Conservation (phyloP, 2,329 filamentous ascomycete genomes). For the Ilyonectria mors-panacis region DNA sequence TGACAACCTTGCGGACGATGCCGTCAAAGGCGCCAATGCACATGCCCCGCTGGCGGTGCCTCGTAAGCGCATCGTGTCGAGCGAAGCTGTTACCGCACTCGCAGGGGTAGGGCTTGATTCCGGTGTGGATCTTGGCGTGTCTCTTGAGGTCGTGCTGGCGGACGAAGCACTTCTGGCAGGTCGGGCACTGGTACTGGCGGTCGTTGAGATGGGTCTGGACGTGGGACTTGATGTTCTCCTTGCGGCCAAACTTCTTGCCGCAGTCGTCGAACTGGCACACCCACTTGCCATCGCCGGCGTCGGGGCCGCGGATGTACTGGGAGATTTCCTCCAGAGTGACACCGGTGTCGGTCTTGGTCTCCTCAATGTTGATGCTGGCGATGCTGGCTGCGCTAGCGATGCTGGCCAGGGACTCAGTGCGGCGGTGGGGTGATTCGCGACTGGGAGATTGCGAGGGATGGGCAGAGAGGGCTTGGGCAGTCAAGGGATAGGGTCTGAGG, state of each 20-base stretch:
- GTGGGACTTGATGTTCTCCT: slow-evolving; percentile 99
- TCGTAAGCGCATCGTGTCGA: slow-evolving; percentile 92
- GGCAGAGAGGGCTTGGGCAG: slow-evolving; percentile 38
- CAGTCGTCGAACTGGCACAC: slow-evolving; percentile 84
- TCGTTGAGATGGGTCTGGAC: slow-evolving; percentile 98
- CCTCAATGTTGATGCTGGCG: slow-evolving; percentile 74
- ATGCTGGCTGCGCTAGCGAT: slow-evolving; percentile 72
- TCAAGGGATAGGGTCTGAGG: slow-evolving; percentile 51
- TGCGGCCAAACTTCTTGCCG: slow-evolving; percentile 92
- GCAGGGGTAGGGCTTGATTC: slow-evolving; percentile 95
- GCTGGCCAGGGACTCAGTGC: slow-evolving; percentile 73
- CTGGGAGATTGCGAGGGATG: slow-evolving; percentile 39
- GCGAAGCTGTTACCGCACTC: slow-evolving; percentile 96
- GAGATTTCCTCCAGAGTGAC: slow-evolving; percentile 89
- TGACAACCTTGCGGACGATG: slow-evolving; percentile 71
- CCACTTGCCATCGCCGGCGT: slow-evolving; percentile 83
- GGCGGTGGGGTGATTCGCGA: slow-evolving; percentile 60
- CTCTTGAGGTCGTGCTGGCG: slow-evolving; percentile 97
- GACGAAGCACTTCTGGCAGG: slow-evolving; percentile 96
- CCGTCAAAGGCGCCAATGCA: slow-evolving; percentile 96
- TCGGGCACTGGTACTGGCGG: slow-evolving; percentile 93
- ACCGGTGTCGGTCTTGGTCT: slow-evolving; percentile 82
- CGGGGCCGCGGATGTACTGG: slow-evolving; percentile 80
- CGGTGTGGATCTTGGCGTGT: slow-evolving; percentile 97
- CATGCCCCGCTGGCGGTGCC: slow-evolving; percentile 95